Conservation (phyloP, 176 grass and related monocot genomes). For the Metroxylon sagu region DNA sequence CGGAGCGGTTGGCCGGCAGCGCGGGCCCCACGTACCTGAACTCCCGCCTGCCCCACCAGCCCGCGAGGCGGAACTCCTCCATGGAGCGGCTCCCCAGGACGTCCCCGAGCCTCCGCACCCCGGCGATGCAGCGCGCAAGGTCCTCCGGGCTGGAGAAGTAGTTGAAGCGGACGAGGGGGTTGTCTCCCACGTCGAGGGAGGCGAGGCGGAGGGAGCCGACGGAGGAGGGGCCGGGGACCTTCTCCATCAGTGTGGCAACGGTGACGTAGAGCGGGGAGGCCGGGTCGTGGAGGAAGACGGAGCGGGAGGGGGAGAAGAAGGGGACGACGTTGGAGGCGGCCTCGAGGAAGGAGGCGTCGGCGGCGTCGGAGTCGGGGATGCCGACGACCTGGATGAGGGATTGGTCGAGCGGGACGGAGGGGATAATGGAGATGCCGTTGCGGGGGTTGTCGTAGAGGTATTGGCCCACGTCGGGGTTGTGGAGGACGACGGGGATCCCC, state of each 20-base stretch:
- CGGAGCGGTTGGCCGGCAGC: slow-evolving; percentile 41
- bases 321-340: slow-evolving; percentile 69
- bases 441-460: slow-evolving; percentile 83
- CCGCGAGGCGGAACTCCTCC: slow-evolving; percentile 37
- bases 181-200: slow-evolving; percentile 47
- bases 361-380: slow-evolving; percentile 39
- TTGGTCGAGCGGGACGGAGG: slow-evolving; percentile 55
- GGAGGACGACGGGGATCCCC: slow-evolving; percentile 48
- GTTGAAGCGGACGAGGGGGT: slow-evolving; percentile 58
- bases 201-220: slow-evolving; percentile 60
- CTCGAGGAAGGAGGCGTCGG: slow-evolving; percentile 52
- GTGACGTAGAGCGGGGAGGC: slow-evolving; percentile 51
- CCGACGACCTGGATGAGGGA: slow-evolving; percentile 89
- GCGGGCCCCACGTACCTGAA: slow-evolving; percentile 50
- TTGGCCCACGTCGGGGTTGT: slow-evolving; percentile 47
- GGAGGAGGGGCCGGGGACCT: slow-evolving; percentile 57
- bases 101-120: slow-evolving; percentile 47
- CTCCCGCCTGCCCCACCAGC: slow-evolving; percentile 39
- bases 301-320: slow-evolving; percentile 27
- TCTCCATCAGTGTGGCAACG: slow-evolving; percentile 63
- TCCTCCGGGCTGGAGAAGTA: slow-evolving; percentile 56
- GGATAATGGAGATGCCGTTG: slow-evolving; percentile 68
- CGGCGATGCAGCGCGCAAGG: slow-evolving; percentile 41
- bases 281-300: slow-evolving; percentile 19
- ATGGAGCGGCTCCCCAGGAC: slow-evolving; percentile 52